A percentile compares a stretch with the other conserved stretches of the same genome.
phyloP scores from a whole-genome alignment of 108 stramenopile genomes.

The Cyclotella atomus region DNA sequence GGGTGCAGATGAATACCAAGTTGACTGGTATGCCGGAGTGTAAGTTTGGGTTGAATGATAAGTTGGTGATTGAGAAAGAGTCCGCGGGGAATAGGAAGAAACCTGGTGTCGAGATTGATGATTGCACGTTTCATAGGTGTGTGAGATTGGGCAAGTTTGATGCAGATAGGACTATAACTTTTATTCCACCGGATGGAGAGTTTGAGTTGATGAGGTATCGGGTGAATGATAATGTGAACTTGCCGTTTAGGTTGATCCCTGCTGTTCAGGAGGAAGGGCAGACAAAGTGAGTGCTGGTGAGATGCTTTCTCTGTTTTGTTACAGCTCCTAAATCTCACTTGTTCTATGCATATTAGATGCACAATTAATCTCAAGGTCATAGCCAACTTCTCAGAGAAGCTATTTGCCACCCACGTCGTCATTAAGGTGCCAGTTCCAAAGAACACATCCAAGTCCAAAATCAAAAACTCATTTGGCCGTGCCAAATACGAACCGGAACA shows the following conservation, averaged over 20 bases:
- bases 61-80: constrained; percentile 97
- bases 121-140: constrained; percentile 99
- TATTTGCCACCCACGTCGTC: constrained; percentile 95
- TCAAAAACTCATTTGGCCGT: constrained; percentile 90
- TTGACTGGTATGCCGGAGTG: constrained; percentile 99
- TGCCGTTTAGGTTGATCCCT: constrained; percentile 95
- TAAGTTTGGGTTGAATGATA: constrained; percentile 99
- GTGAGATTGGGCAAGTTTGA: constrained; percentile 98
- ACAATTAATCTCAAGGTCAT: constrained; percentile 94
- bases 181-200: constrained; percentile 99
- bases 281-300: constrained; percentile 75
- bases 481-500: constrained; percentile 99
- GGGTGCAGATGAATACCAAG: constrained; percentile 97
- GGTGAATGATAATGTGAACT: constrained; percentile 94
- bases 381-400: constrained; percentile 92
- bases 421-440: constrained; percentile 97
- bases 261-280: constrained; percentile 96
- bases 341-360: constrained; percentile 53
- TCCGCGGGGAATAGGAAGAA: constrained; percentile 74
- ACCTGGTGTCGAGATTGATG: constrained; percentile 96
- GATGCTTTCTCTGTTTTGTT: neutral
- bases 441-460: constrained; percentile 95
- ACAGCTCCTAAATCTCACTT: neutral
- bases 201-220: constrained; percentile 99
- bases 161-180: constrained; percentile 99